Conservation (phyloP, 2,329 filamentous ascomycete species). For the Parafenestella ontariensis region DNA sequence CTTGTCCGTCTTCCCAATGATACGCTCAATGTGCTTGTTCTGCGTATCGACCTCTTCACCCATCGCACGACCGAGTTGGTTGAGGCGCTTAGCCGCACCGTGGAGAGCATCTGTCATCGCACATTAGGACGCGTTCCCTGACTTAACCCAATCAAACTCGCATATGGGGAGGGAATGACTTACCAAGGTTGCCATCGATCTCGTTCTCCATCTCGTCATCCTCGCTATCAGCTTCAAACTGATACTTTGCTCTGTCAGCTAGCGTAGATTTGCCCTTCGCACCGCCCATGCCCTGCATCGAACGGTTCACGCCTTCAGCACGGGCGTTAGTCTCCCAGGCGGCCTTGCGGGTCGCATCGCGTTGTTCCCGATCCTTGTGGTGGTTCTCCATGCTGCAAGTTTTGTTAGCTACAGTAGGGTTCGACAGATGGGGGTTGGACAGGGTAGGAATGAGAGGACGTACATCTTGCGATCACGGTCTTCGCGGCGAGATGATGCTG, state of each 20-base stretch:
- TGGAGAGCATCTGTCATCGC: constrained; percentile 59
- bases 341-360: constrained; percentile 63
- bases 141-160: neutral
- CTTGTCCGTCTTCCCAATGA: constrained; percentile 82
- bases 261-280: constrained; percentile 31
- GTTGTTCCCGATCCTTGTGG: constrained; percentile 61
- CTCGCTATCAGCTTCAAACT: constrained; percentile 44
- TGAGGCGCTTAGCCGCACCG: constrained; percentile 71
- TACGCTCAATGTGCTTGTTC: constrained; percentile 78
- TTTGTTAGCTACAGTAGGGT: constrained; percentile 46
- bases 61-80: constrained; percentile 75
- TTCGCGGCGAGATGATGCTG: constrained; percentile 61
- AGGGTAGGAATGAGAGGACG: constrained; percentile 66
- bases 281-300: constrained; percentile 18
- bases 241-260: constrained; percentile 44
- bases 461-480: constrained; percentile 64
- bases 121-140: neutral
- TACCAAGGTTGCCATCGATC: constrained; percentile 53
- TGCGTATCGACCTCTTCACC: constrained; percentile 77
- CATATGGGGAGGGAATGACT: constrained; percentile 36
- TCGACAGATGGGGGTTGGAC: no score
- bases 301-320: constrained; percentile 28
- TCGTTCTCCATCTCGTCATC: constrained; percentile 71
- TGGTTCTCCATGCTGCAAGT: constrained; percentile 72
- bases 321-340: constrained; percentile 51